A percentile compares a stretch with the other conserved stretches of the same genome.
Conservation (phyloP, 2,329 filamentous ascomycete species). For the Fusarium nurragi region DNA sequence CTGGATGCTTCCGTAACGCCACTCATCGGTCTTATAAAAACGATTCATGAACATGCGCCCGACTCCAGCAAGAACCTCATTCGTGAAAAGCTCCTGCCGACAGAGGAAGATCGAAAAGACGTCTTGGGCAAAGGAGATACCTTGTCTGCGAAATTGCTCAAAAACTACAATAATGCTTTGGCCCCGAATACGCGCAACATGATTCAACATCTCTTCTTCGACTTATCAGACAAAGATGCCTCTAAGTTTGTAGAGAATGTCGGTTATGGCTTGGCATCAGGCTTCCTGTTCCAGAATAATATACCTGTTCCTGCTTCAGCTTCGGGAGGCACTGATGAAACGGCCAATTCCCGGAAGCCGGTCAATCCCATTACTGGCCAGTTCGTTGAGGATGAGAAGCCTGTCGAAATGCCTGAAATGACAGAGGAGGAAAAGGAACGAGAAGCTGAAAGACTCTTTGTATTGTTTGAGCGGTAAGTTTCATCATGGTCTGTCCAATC, state of each 20-base stretch:
- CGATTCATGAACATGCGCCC: slow-evolving; percentile 75
- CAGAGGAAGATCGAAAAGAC: slow-evolving; percentile 76
- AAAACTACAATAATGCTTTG: slow-evolving; percentile 77
- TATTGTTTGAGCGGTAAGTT: slow-evolving; percentile 83
- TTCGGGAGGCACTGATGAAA: slow-evolving; percentile 55
- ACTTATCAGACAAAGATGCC: slow-evolving; percentile 83
- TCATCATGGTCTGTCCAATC: too few species aligned
- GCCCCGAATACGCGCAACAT: slow-evolving; percentile 77
- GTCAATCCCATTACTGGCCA: slow-evolving; percentile 92
- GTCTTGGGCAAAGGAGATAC: slow-evolving; percentile 81
- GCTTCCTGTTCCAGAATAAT: slow-evolving; percentile 86
- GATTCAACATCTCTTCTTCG: slow-evolving; percentile 84
- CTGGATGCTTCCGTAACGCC: slow-evolving; percentile 77
- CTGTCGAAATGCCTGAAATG: slow-evolving; percentile 74
- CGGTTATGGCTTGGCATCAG: slow-evolving; percentile 92
- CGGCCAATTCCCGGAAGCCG: slow-evolving; percentile 48
- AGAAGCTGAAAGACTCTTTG: slow-evolving; percentile 89
- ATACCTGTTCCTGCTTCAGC: slow-evolving; percentile 77
- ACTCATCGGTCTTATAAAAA: slow-evolving; percentile 77
- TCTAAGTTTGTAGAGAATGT: slow-evolving; percentile 87
- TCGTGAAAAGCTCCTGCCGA: slow-evolving; percentile 76
- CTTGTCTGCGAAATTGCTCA: slow-evolving; percentile 79
- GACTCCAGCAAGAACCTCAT: slow-evolving; percentile 68
- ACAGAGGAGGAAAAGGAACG: slow-evolving; percentile 90
- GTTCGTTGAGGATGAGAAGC: slow-evolving; percentile 73